Evolutionary conservation across 2,329 filamentous ascomycete species (phyloP).

Genomic region (Colletotrichum zoysiae): DNA sequence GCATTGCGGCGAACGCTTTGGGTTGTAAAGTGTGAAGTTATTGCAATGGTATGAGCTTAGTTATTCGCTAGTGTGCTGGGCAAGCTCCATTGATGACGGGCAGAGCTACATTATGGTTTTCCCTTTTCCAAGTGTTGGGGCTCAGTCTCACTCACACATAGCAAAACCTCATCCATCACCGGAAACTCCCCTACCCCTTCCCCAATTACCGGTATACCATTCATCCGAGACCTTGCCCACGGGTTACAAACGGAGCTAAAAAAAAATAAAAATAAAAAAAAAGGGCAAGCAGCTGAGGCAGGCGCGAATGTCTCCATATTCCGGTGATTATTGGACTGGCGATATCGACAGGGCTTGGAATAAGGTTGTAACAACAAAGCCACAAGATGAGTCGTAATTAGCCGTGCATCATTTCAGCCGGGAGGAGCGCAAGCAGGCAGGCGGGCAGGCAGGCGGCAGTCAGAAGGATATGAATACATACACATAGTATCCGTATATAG

Average conservation of each 20-base stretch:
- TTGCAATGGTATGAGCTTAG: constrained; percentile 16
- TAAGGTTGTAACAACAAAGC: constrained; percentile 38
- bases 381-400: constrained; percentile 23
- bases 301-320: constrained; percentile 2
- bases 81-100: constrained; percentile 9
- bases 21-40: constrained; percentile 15
- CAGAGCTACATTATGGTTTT: constrained; percentile 15
- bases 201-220: background rate
- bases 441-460: background rate
- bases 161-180: constrained; percentile 13
- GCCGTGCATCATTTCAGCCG: constrained; percentile 21
- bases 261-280: no score
- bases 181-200: background rate
- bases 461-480: constrained; percentile 16
- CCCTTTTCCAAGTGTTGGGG: background rate
- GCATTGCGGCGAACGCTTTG: constrained; percentile 10
- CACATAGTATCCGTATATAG: no score
- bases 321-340: constrained; percentile 14
- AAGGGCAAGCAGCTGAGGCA: background rate
- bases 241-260: constrained; percentile 17
- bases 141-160: background rate
- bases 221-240: constrained; percentile 6
- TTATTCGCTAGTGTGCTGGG: background rate
- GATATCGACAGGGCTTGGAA: constrained; percentile 28
- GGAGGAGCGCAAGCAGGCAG: background rate